Percentiles rank a stretch among this genome's conserved stretches.
phyloP scores from a whole-genome alignment of 495 filamentous ascomycete species.

The Lasiosphaeria hispida region DNA sequence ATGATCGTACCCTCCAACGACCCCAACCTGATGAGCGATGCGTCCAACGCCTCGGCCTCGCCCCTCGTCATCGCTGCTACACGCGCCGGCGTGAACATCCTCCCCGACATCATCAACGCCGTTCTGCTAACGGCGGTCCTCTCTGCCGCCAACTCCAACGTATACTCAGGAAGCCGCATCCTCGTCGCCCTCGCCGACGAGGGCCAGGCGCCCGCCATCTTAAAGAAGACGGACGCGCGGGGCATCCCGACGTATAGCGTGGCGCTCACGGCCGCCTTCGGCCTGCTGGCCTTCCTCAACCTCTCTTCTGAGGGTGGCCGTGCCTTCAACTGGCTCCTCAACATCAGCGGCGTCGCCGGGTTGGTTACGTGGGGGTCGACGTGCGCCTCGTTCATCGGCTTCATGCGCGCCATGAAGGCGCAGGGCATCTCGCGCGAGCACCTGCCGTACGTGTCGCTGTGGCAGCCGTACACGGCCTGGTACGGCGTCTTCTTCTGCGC shows the following conservation, averaged over 20 bases:
- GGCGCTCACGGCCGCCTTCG: constrained; percentile 39
- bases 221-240: constrained; percentile 34
- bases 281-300: constrained; percentile 57
- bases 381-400: constrained; percentile 58
- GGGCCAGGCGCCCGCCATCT: constrained; percentile 55
- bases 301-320: constrained; percentile 43
- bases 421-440: constrained; percentile 52
- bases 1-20: constrained; percentile 61
- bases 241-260: constrained; percentile 47
- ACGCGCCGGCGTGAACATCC: constrained; percentile 60
- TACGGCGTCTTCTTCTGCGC: constrained; percentile 63
- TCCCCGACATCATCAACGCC: constrained; percentile 70
- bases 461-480: constrained; percentile 59
- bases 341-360: constrained; percentile 64
- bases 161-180: constrained; percentile 63
- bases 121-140: constrained; percentile 63
- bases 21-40: constrained; percentile 45
- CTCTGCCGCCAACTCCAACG: constrained; percentile 55
- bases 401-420: constrained; percentile 57
- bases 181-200: constrained; percentile 61
- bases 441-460: constrained; percentile 57
- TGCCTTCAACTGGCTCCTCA: constrained; percentile 59
- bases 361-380: constrained; percentile 66
- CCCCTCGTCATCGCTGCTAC: constrained; percentile 69
- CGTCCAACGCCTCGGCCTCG: constrained; percentile 56